Evolutionary conservation across 306 rosid species (phyloP), one percentile per base, ranked within the genome.

Genomic region (Rosa lucieae): DNA sequence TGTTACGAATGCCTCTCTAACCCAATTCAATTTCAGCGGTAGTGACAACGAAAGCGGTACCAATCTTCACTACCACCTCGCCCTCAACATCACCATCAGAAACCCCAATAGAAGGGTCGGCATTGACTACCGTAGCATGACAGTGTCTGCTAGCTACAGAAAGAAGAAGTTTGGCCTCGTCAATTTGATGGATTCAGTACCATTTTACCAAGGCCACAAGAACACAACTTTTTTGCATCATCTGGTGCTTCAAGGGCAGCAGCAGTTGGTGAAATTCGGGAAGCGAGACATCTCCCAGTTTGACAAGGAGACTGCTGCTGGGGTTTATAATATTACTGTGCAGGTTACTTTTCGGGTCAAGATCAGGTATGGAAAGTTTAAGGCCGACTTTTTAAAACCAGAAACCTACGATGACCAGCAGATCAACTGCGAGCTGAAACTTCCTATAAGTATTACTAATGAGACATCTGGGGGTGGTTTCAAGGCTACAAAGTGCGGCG

Each of bases 121-220:
- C 0, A 32, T 89, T 43, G 84, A 89, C 79, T 89, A 85, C 61
- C 90, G 85, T 51, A 18, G 11, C 67, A 80, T 92, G 80, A 84
- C 79, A 63, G 90, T 87, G 14, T 49, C 77, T 0, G 81, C 88
- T 0, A 3, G 68, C 48, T 92, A 70, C 73, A 81, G 77, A 37
- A 88, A 84, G 29, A 81, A 58, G 6, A 70, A 87, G 69, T 79
- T 91, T 49, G 68, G 49, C 15, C 55, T 85, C 0, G 13, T 21
- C 4, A 10, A 1, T 2, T 53, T 83, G 9, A 52, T 37, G 0
- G 13, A 66, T 42, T 10, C 75, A 10, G 67, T 67, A 0, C 87
- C 86, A 0, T 89, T 89, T 78, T 86, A 89, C 68, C 89, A 83
- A 75, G 90, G 90, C 5, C 90, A 88, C 74, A 89, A 89, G 87